Conservation (phyloP, 768 basidiomycete species). For the Lentinula boryana region DNA sequence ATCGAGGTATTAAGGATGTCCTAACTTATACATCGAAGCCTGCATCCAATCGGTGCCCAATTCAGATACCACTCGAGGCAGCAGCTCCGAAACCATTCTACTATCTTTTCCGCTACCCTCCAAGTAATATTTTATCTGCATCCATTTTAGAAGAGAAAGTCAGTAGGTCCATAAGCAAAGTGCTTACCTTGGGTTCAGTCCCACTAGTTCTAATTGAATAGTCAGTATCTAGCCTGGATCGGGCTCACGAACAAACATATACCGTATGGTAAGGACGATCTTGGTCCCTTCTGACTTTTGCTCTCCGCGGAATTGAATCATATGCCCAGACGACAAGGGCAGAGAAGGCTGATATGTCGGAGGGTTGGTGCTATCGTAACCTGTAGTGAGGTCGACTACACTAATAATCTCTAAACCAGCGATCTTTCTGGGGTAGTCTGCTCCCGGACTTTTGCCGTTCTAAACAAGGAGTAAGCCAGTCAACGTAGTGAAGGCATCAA, state of each 20-base stretch:
- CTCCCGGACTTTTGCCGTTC: background rate
- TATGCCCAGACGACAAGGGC: constrained; percentile 74
- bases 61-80: constrained; percentile 55
- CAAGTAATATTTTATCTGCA: constrained; percentile 81
- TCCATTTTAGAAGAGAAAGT: background rate
- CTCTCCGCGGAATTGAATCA: constrained; percentile 74
- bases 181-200: constrained; percentile 78
- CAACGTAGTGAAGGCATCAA: background rate
- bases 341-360: constrained; percentile 55
- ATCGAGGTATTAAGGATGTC: constrained; percentile 18
- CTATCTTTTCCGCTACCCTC: constrained; percentile 65
- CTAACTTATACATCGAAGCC: constrained; percentile 44
- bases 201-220: constrained; percentile 62
- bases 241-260: constrained; percentile 10
- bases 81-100: constrained; percentile 36
- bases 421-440: constrained; percentile 55
- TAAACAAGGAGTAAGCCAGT: background rate
- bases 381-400: constrained; percentile 70
- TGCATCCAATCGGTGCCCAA: constrained; percentile 67
- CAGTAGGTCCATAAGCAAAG: background rate
- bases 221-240: constrained; percentile 1
- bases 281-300: constrained; percentile 32
- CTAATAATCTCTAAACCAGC: constrained; percentile 54
- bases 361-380: constrained; percentile 73
- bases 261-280: constrained; percentile 71